Evolutionary conservation across 805 yeast genomes (phyloP).

Genomic region (Nakazawaea wyomingensis): DNA sequence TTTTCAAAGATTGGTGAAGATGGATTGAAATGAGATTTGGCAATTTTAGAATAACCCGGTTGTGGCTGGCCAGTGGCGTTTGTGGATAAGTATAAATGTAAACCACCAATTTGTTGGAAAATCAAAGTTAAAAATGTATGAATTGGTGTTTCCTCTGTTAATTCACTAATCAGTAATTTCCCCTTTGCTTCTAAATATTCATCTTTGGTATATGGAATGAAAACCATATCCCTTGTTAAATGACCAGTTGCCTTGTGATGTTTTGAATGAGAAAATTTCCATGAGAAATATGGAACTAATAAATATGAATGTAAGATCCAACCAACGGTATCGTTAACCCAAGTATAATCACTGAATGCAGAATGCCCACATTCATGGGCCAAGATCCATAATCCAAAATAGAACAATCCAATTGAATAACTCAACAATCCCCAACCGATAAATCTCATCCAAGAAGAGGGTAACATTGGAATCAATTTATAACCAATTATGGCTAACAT

Average conservation of each 20-base stretch:
- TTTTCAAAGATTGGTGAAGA: conserved; percentile 48
- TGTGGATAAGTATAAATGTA: conserved; percentile 42
- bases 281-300: conserved; percentile 56
- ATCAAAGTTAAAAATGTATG: conserved; percentile 36
- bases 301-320: conserved; percentile 56
- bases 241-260: conserved; percentile 65
- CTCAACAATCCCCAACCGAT: conserved; percentile 37
- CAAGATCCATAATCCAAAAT: conserved; percentile 57
- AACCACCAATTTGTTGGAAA: conserved; percentile 55
- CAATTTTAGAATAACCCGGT: conserved; percentile 35
- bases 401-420: conserved; percentile 40
- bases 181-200: conserved; percentile 31
- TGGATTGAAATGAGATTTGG: conserved; percentile 51
- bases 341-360: conserved; percentile 51
- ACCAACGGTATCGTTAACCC: conserved; percentile 51
- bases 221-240: conserved; percentile 54
- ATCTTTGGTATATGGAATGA: conserved; percentile 49
- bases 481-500: conserved; percentile 38
- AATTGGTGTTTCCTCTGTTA: conserved; percentile 53
- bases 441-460: conserved; percentile 29
- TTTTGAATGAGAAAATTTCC: conserved; percentile 57
- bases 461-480: conserved; percentile 37
- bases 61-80: conserved; percentile 55
- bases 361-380: conserved; percentile 66
- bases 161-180: conserved; percentile 34